A percentile compares a stretch with the other conserved stretches of the same genome.
Conservation (phyloP, 2,329 filamentous ascomycete species). For the Pseudopithomyces maydicus region DNA sequence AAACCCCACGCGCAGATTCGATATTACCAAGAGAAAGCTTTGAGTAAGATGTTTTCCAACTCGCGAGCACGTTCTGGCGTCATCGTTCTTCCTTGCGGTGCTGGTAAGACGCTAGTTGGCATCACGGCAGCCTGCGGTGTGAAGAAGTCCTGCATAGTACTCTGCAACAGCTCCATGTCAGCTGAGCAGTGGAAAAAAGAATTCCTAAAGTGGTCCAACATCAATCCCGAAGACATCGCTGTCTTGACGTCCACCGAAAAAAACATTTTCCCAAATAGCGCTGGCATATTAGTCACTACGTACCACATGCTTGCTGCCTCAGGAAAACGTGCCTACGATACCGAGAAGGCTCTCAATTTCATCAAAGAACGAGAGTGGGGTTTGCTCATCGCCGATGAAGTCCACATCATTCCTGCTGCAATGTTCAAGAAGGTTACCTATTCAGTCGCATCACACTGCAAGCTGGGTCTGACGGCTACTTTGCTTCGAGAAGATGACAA, state of each 20-base stretch:
- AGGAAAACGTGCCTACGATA: constrained; percentile 84
- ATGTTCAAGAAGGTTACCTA: constrained; percentile 96
- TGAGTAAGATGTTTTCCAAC: constrained; percentile 99
- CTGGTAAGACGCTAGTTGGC: constrained; percentile 96
- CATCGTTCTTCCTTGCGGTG: constrained; percentile 94
- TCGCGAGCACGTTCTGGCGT: constrained; percentile 96
- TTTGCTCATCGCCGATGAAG: constrained; percentile 94
- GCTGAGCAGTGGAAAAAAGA: constrained; percentile 96
- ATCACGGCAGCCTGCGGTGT: constrained; percentile 98
- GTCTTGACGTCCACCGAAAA: constrained; percentile 96
- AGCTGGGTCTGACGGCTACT: constrained; percentile 92
- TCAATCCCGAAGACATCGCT: constrained; percentile 88
- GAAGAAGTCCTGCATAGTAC: constrained; percentile 92
- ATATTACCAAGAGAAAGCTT: constrained; percentile 93
- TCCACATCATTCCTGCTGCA: constrained; percentile 95
- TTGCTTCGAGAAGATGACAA: constrained; percentile 96
- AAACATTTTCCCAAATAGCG: constrained; percentile 80
- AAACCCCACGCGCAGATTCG: constrained; percentile 88
- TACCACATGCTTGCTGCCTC: constrained; percentile 99
- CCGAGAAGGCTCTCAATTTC: constrained; percentile 97
- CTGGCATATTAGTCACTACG: constrained; percentile 95
- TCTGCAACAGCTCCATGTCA: constrained; percentile 97
- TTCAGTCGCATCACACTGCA: constrained; percentile 91
- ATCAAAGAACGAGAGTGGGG: constrained; percentile 91
- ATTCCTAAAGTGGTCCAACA: constrained; percentile 99